phyloP scores from a whole-genome alignment of 2,329 filamentous ascomycete genomes.

The Penicillium brasilianum region DNA sequence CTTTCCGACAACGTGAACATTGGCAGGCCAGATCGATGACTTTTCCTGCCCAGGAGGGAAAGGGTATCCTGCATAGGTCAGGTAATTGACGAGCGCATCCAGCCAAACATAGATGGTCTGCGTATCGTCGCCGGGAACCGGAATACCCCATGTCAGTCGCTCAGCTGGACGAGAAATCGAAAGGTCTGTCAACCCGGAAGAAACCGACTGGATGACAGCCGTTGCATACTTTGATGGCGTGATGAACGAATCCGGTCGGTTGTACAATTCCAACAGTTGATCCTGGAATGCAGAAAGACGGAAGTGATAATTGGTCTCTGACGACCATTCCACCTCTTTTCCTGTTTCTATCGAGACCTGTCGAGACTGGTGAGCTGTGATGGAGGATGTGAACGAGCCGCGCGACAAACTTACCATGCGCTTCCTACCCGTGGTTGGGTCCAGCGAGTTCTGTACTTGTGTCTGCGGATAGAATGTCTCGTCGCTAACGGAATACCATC shows the following conservation, averaged over 20 bases:
- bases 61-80: conserved; percentile 86
- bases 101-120: conserved; percentile 99
- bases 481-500: conserved; percentile 96
- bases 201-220: conserved; percentile 79
- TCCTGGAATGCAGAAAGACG: conserved; percentile 81
- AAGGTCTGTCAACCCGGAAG: conserved; percentile 79
- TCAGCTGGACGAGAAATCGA: conserved; percentile 83
- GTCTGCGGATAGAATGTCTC: conserved; percentile 92
- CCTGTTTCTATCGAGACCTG: conserved; percentile 79
- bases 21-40: conserved; percentile 79
- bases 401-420: conserved; percentile 63
- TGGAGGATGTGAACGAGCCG: neutral
- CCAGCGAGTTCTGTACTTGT: conserved; percentile 73
- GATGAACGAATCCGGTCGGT: conserved; percentile 77
- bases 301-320: conserved; percentile 95
- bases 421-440: conserved; percentile 80
- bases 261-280: conserved; percentile 78
- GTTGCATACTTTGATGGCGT: conserved; percentile 73
- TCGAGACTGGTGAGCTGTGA: conserved; percentile 22
- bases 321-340: conserved; percentile 91
- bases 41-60: conserved; percentile 67
- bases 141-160: conserved; percentile 84
- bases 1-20: conserved; percentile 93
- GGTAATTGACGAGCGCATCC: conserved; percentile 92
- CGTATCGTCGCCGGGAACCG: conserved; percentile 77